Evolutionary conservation across 225 moss, liverwort and hornwort genomes (phyloP).

Genomic region (Anthoceros angustus): DNA sequence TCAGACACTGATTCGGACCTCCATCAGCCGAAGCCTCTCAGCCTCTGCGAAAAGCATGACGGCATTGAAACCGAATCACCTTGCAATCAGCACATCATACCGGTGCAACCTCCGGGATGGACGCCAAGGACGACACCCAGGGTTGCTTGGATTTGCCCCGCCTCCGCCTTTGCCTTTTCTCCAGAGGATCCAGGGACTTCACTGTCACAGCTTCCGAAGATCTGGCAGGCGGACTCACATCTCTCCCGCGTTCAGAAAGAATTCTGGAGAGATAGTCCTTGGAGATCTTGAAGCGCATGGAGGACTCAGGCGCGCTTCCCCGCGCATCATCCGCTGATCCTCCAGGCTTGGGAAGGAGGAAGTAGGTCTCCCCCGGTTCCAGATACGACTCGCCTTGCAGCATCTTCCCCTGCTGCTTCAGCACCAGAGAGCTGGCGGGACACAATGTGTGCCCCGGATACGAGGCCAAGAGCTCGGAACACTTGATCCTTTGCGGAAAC

Average conservation of each 20-base stretch:
- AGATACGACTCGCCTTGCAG: not conserved
- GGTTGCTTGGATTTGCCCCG: not conserved
- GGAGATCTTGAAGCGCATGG: constrained; percentile 1
- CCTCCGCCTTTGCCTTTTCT: not conserved
- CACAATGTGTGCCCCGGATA: not conserved
- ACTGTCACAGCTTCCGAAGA: not conserved
- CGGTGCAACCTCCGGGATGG: not conserved
- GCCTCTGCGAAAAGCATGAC: not conserved
- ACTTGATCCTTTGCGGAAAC: not conserved
- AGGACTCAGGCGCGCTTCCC: not conserved
- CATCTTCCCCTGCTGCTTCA: not conserved
- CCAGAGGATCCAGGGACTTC: not conserved
- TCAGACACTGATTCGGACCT: no score
- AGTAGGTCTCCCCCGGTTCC: not conserved
- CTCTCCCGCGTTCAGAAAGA: not conserved
- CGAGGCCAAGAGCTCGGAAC: not conserved
- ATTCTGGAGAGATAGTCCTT: not conserved
- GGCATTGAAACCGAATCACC: not conserved
- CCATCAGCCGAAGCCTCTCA: not conserved
- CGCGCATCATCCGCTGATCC: not conserved
- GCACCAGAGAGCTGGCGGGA: not conserved
- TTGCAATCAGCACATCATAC: not conserved
- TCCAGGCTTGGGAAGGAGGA: not conserved
- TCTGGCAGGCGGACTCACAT: not conserved
- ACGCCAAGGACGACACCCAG: not conserved